Base-by-base conservation (phyloP, 2,329 filamentous ascomycete species). In the Bipolaris victoriae region DNA sequence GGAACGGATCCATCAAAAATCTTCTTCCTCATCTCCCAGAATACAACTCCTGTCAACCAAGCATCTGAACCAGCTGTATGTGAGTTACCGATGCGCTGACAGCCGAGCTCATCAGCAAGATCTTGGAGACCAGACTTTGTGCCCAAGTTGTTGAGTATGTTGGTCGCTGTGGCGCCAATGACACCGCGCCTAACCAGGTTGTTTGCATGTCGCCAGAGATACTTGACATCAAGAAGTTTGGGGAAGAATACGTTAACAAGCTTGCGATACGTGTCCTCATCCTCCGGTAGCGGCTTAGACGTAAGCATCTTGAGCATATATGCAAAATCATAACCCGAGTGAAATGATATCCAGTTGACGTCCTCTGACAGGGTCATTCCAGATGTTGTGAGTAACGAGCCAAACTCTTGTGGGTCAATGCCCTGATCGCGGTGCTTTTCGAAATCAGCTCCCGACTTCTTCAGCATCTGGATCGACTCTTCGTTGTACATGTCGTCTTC, bases 401-500 rank as follows among this genome's bases (percentile, higher is more conserved):
- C 95, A 72, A 99, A 99, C 52, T 92, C 89, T 61, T 89, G 84
- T 1, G 92, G 91, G 63, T 97, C 91, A 70, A 99, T 98, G 37
- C 95, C 95, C 65, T 95, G 90, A 57, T 90, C 88, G 53, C 94
- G 89, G 62, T 97, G 88, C 59, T 88, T 85, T 52, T 86, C 83
- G 64, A 99, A 97, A 76, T 98, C 92, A 60, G 97, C 93, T n/a
- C 95, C 95, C 1, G 92, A 91, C 69, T 91, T 89, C 67, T 92
- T 89, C 18, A 98, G 84, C 67, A 96, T 92, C 64, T 95, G 90
- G 65, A 97, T 97, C 15, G 92, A 97, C 56, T 92, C 90, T 74
- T 97, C 90, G 62, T 96, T 95, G 79, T 96, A 98, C 95, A 99
- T 99, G 78, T 99, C 95, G 37, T 94, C 88, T 65, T 95, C 90